phyloP scores from a whole-genome alignment of 176 grass and related monocot species.

The Bolboschoenus planiculmis region DNA sequence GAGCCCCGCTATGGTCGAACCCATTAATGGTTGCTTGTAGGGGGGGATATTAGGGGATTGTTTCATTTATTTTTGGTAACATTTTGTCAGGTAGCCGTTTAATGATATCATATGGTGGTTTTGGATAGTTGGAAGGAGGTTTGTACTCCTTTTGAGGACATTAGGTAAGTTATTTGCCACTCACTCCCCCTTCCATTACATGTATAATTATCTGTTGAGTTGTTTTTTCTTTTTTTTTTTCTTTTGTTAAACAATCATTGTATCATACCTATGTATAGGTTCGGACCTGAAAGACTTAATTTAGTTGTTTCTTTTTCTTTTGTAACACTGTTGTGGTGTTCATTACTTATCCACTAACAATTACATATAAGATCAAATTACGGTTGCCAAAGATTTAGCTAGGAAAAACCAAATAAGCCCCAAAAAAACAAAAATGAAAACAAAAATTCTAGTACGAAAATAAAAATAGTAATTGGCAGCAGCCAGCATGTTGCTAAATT shows the following conservation, averaged over 20 bases:
- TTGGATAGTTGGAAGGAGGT: constrained; percentile 44
- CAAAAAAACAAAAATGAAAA: not conserved
- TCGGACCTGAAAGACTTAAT: constrained; percentile 61
- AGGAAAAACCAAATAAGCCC: not conserved
- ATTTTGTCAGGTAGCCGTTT: constrained; percentile 33
- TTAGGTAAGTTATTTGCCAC: constrained; percentile 55
- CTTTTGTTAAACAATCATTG: constrained; percentile 45
- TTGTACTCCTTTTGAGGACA: constrained; percentile 30
- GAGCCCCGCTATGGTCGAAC: constrained; percentile 25
- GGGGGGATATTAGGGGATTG: constrained; percentile 34
- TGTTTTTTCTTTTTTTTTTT: constrained; percentile 19
- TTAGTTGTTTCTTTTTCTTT: constrained; percentile 35
- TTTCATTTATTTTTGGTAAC: constrained; percentile 66
- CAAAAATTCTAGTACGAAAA: too few relatives aligned
- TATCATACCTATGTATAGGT: constrained; percentile 81
- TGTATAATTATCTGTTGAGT: constrained; percentile 77
- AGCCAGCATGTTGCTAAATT: too few relatives aligned
- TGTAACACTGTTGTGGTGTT: constrained; percentile 1
- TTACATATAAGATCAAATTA: not conserved
- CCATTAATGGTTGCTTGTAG: constrained; percentile 54
- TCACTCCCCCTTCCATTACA: constrained; percentile 38
- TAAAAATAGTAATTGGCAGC: not conserved
- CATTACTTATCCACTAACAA: not conserved
- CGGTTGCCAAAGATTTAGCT: not conserved
- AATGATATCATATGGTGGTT: constrained; percentile 38